Evolutionary conservation across 305 asterid species (phyloP).

Genomic region (Striga hermonthica): DNA sequence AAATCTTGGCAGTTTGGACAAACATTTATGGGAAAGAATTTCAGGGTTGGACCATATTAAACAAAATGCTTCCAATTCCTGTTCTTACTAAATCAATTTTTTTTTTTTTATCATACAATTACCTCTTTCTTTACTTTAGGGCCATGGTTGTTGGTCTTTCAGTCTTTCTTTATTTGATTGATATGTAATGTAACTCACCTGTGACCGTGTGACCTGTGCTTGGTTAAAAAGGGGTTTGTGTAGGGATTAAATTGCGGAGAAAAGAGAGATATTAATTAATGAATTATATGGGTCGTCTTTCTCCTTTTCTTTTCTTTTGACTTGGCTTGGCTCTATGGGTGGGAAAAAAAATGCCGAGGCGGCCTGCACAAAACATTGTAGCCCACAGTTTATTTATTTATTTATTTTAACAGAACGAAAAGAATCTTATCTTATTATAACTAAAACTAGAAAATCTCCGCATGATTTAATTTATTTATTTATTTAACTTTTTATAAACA

Average conservation of each 20-base stretch:
- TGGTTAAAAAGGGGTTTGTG: background rate
- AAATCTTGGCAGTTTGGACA: conserved; percentile 78
- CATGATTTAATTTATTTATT: conserved; percentile 3
- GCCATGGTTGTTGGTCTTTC: no score
- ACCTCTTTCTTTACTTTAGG: background rate
- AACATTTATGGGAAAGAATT: conserved; percentile 74
- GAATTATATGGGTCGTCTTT: background rate
- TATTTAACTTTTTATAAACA: no score
- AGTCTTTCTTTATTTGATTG: no score
- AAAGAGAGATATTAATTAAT: conserved; percentile 11
- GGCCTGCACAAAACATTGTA: conserved; percentile 42
- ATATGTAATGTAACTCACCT: no score
- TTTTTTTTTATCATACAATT: background rate
- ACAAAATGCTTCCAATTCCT: background rate
- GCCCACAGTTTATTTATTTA: conserved; percentile 54
- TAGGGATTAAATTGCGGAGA: conserved; percentile 3
- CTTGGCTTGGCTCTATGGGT: conserved; percentile 16
- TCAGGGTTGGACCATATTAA: conserved; percentile 46
- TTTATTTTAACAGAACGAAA: no score
- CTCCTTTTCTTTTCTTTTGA: conserved; percentile 24
- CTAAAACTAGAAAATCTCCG: conserved; percentile 19
- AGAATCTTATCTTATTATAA: no score
- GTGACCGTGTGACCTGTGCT: no score
- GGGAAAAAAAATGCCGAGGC: conserved; percentile 38
- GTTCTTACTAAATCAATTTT: background rate